Conservation (phyloP, 345 rosid genomes). For the Excoecaria cochinchinensis region DNA sequence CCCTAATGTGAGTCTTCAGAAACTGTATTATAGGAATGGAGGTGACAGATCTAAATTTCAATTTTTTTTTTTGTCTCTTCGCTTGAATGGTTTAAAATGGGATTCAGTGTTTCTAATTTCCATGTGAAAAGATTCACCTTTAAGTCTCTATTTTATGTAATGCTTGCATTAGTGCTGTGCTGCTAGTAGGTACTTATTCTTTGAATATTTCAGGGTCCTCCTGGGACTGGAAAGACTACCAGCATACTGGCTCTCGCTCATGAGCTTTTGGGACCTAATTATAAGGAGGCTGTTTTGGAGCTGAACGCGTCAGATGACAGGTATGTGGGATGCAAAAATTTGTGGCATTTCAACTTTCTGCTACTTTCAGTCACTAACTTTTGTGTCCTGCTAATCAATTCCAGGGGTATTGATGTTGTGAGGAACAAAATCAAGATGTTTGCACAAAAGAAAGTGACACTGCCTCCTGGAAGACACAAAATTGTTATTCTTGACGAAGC, state of each 20-base stretch:
- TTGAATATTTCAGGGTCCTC: constrained; percentile 65
- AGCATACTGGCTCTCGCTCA: constrained; percentile 96
- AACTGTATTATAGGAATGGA: background rate
- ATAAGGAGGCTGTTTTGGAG: constrained; percentile 85
- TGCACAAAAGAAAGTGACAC: constrained; percentile 94
- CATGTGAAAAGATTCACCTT: background rate
- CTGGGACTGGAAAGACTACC: constrained; percentile 97
- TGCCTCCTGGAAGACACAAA: constrained; percentile 88
- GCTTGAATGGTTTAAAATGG: background rate
- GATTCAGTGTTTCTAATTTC: too few species aligned
- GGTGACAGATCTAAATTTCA: background rate
- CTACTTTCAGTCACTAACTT: background rate
- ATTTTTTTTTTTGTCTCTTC: background rate
- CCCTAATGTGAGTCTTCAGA: background rate
- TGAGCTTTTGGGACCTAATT: constrained; percentile 81
- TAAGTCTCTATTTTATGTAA: background rate
- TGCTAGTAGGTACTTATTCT: background rate
- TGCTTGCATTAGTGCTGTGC: background rate
- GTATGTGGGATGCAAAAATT: constrained; percentile 25
- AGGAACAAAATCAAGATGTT: constrained; percentile 98
- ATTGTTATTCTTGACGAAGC: constrained; percentile 92
- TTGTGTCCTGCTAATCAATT: background rate
- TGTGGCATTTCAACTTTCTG: background rate
- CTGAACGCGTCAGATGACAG: constrained; percentile 98
- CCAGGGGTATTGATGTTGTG: constrained; percentile 91